Evolutionary conservation across 305 asterid species (phyloP), one percentile per base, ranked within the genome.

Genomic region (Solanum hybrid): DNA sequence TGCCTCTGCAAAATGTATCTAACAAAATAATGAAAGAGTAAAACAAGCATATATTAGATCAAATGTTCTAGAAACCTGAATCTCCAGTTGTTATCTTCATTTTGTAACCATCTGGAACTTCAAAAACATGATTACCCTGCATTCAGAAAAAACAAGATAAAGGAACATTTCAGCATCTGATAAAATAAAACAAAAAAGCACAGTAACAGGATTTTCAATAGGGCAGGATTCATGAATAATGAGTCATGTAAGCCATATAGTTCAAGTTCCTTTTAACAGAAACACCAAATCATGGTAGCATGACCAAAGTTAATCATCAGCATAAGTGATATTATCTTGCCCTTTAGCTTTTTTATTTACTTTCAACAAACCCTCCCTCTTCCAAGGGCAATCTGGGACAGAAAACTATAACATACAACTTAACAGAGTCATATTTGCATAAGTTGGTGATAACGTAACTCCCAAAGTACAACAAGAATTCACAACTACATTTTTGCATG

Each of bases 81-180:
- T 89, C 85, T 91, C 98, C 98, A 46, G 95, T 88, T 75, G 97
- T 93, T 71, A 97, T 92, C 90, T 90, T 92, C 98, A 97, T 88
- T 91, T 89, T 96, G 94, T 96, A 94, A 92, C 98, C 98, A 95
- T 96, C 98, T 26, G 99, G 97, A 91, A 98, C 99, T 87, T 96
- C 98, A 92, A 96, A 96, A 26, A 95, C 94, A 91, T 95, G 92
- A 93, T 96, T 92, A 4, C 99, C 99, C 99, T 98, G 95, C 92
- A 93, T 85, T 88, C 46, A 26, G 89, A 69, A 3, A 86, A 87
- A 20, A 80, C 46, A 85, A 31, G 79, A 40, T 75, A 90, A 86
- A 88, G 79, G 71, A 88, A 86, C 5, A 38, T 82, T 46, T 89
- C 87, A 88, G 17, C 84, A 87, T 90, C 79, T 86, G 89, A 72